Evolutionary conservation across 106 monocot genomes (phyloP), one percentile per base, ranked within the genome.

Genomic region (Gastrodia elata): DNA sequence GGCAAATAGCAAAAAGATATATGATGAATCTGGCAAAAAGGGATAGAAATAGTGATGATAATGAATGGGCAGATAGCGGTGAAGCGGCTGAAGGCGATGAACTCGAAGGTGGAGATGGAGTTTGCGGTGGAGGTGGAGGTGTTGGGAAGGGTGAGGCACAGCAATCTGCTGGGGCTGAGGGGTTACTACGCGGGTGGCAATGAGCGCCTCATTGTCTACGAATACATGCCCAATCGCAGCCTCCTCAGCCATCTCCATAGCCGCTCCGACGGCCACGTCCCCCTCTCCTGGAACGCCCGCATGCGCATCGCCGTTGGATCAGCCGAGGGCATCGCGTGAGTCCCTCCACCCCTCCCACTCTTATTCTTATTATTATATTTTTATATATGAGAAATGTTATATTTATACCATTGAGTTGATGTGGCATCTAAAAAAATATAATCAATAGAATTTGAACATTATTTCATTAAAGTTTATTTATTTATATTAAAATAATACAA

Each of bases 221-320:
- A 82, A 18, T 81, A 84, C 74, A 84, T 84, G 84, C 84, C 81
- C 33, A 84, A 84, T 52, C 81, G 70, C 39, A 85, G 85, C 68
- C 78, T 85, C 36, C 13, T 59, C 22, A 52, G 48, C 65, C 75
- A 85, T 44, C 81, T 84, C 32, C 84, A 79, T n/a, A 75, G 75
- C 10, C 42, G 42, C 2, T 20, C 4, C 2, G 48, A 49, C 11
- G 43, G n/a, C 22, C 41, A 71, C 0, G 76, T 38, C 5, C 16
- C 8, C 5, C 76, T 83, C 10, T 42, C 75, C 42, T 83, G 83
- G 79, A 38, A 37, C 13, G 28, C n/a, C 2, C 64, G 79, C 41
- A 79, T 79, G 79, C 41, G 40, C 40, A 68, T 83, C 61, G 76
- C 72, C 42, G 30, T 79, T 3, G 79, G 83, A 10, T 64, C 79